Percentiles rank a stretch among this genome's conserved stretches.
Evolutionary conservation across 78 protist genomes (phyloP).

Genomic region (Polysphondylium violaceum): DNA sequence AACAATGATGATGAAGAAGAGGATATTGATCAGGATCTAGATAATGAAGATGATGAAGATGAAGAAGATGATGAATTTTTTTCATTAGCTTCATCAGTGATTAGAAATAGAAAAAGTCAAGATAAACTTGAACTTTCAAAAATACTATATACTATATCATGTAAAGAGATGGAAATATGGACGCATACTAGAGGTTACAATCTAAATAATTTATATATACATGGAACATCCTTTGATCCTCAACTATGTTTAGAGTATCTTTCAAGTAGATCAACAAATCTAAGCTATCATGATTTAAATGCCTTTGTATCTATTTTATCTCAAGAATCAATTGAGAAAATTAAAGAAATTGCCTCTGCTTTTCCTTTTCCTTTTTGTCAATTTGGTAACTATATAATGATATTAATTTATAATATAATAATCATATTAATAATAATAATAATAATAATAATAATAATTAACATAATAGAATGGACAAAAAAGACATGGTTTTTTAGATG

Average conservation of each 20-base stretch:
- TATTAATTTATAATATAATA: neutral
- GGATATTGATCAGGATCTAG: neutral
- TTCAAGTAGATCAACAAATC: neutral
- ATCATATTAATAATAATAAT: neutral
- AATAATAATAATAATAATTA: neutral
- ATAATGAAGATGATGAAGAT: neutral
- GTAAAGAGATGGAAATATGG: neutral
- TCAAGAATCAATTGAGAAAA: neutral
- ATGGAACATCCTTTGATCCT: neutral
- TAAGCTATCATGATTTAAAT: neutral
- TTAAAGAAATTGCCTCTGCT: neutral
- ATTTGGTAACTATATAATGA: slow-evolving; percentile 22
- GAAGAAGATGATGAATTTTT: neutral
- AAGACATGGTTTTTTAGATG: slow-evolving; percentile 73
- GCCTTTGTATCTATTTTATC: neutral
- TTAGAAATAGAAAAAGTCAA: neutral
- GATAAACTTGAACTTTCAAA: neutral
- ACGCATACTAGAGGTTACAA: too few species aligned
- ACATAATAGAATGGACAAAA: slow-evolving; percentile 62
- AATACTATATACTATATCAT: neutral
- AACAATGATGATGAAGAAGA: neutral
- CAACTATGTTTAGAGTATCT: neutral
- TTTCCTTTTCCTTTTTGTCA: slow-evolving; percentile 71
- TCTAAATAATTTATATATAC: neutral
- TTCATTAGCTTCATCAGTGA: neutral